Evolutionary conservation across 768 basidiomycete species (phyloP), one percentile per base, ranked within the genome.

Genomic region (Lactarius indigo): DNA sequence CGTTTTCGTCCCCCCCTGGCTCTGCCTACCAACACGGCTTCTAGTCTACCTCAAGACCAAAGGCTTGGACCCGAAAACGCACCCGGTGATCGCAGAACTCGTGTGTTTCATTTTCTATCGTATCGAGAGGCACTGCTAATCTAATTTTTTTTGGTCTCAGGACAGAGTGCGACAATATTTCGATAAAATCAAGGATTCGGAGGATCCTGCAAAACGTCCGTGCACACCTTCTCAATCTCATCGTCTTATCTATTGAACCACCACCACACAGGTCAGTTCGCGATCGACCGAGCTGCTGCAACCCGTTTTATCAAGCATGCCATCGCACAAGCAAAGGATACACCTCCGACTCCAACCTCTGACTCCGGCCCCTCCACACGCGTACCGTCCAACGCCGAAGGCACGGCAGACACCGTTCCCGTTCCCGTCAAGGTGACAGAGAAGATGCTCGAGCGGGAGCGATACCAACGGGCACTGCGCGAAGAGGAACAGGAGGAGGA

Each of bases 261-360:
- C 44, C 12, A 33, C 28, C 41, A 3, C 8, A 52, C 73, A 84
- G 83, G 77, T 52, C 79, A 76, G 52, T 37, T 75, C 23, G 77
- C 76, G n/a, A 76, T 94, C 65, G 92, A 95, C 83, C 91, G 89
- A 75, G 86, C 79, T 28, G 92, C 90, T 15, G 92, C 92, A 1
- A 78, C 79, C 54, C 86, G 93, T 35, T 95, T 95, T 76, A 94
- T 95, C 75, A 90, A 88, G 75, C 83, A 90, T 74, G 90, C 91
- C 33, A 91, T 93, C 52, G 78, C 88, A 1, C 88, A 88, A 75
- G 85, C 84, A 15, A 81, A 82, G 20, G 63, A 64, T 26, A 59
- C 39, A 17, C 23, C 31, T 23, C n/a, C 37, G 6, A 35, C 7
- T 54, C 12, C 65, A 69, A 44, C 64, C 65, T 15, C 71, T 69